Base-by-base conservation (phyloP, 75 land plant species). In the Picea sitchensis region DNA sequence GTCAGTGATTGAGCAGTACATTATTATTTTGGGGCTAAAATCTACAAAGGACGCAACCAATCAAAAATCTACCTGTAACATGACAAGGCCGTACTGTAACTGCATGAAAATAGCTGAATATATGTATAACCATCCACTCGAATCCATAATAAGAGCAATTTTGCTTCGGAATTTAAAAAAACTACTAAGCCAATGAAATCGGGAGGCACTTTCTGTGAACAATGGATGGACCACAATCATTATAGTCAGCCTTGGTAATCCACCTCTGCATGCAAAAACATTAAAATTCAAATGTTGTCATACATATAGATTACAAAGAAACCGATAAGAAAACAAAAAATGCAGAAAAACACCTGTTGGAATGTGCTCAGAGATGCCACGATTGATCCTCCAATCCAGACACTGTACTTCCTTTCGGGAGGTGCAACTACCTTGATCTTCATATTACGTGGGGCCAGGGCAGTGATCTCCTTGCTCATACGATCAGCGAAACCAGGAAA, bases 231-330 rank as follows among this genome's bases (percentile, higher is more conserved):
- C 75, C 75, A 8, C 56, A 73, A 14, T 73, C 75, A 21, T 73
- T 83, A 54, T 82, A 79, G 59, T 82, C 83, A 3, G 73, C 83
- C 82, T 82, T 82, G 4, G 83, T 13, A 65, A 82, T 82, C 83
- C 83, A 82, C 83, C 80, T 82, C 83, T 82, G 83, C 67, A 82
- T 78, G 26, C 26, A 26, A 26, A 26, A 26, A 26, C 26, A 26
- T 26, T 26, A 26, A 26, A 26, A 26, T 26, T 26, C 26, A 26
- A 26, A 26, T 26, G 26, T 26, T 26, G 26, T 26, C 26, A 26
- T 26, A 26, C 26, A 26, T 26, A 26, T 26, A 26, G 26, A 26
- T 26, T 26, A 26, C 26, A 26, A 26, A 26, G 5, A 44, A 21
- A 7, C 14, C 58, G 0, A 18, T 61, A 61, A 14, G 17, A 14